Evolutionary conservation across 768 basidiomycete species (phyloP).

Genomic region (Dacryopinax primogenitus): DNA sequence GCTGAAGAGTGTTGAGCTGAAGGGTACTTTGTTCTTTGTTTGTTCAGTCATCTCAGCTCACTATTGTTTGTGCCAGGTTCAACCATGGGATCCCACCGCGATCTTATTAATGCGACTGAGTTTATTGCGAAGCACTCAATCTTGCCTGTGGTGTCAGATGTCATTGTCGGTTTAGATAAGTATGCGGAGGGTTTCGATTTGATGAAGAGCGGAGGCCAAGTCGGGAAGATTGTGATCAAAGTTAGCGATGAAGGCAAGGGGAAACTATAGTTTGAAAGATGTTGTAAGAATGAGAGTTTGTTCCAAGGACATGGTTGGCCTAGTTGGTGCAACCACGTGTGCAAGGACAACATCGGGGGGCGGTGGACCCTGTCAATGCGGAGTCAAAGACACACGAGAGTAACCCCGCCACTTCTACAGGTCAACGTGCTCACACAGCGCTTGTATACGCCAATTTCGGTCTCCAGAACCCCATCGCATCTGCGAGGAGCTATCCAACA

Average conservation of each 20-base stretch:
- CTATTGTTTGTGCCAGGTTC: no score
- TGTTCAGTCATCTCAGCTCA: no score
- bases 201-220: constrained; percentile 50
- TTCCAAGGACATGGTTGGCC: no score
- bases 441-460: no score
- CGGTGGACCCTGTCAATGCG: no score
- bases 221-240: constrained; percentile 60
- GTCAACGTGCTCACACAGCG: no score
- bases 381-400: no score
- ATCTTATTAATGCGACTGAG: constrained; percentile 55
- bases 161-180: constrained; percentile 51
- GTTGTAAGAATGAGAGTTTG: background rate
- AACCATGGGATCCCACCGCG: constrained; percentile 70
- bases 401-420: no score
- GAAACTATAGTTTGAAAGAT: background rate
- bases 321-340: no score
- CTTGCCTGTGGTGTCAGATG: constrained; percentile 54
- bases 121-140: constrained; percentile 58
- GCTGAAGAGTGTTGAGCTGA: constrained; percentile 55
- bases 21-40: no score
- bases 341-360: no score
- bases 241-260: background rate
- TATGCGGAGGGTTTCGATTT: constrained; percentile 61
- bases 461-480: background rate
- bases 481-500: background rate